Evolutionary conservation across 1,284 basidiomycete species (phyloP), one percentile per base, ranked within the genome.

Genomic region (Rhodofomes roseus): DNA sequence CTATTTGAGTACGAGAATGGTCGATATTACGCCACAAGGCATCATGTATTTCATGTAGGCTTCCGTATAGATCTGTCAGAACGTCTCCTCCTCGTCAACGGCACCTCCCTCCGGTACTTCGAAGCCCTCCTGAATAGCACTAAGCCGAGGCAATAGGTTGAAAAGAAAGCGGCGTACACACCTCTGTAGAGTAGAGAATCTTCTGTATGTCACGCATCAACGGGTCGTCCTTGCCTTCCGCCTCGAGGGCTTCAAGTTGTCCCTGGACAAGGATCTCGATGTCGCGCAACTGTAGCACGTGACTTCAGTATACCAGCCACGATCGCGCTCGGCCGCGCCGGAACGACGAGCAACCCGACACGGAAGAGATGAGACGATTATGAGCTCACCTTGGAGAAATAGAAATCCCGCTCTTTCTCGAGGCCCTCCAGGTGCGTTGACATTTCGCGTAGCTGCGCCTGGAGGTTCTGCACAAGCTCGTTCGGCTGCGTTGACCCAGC

Each of bases 351-450:
- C n/a, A 14, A 5, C 5, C 40, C 40, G 18, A 14, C 43, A 25
- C 22, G 20, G 20, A 46, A 20, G 14, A 23, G 7, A 23, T n/a
- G 6, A n/a, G 8, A 31, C 27, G 50, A n/a, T 34, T 18, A 14
- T 18, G 18, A 41, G 70, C 83, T 55, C 64, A 92, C 93, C 86
- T 98, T 99, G 68, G 91, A 89, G 77, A 98, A 99, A 78, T 99
- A 99, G 74, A 99, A 99, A 74, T 98, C 96, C 46, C 96, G 81
- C 78, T 98, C 95, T 77, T 95, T 96, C 79, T 96, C 92, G 44
- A 95, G 78, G 0, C 92, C 92, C 72, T 96, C 95, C 63, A 97
- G 80, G 68, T 93, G 90, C 1, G 81, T 74, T 58, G 87, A 86
- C 79, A 98, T 82, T 66, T 98, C 96, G 66, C 86, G 83, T 62